Evolutionary conservation across 2,329 filamentous ascomycete genomes (phyloP).

Genomic region (Escovopsis sp.): DNA sequence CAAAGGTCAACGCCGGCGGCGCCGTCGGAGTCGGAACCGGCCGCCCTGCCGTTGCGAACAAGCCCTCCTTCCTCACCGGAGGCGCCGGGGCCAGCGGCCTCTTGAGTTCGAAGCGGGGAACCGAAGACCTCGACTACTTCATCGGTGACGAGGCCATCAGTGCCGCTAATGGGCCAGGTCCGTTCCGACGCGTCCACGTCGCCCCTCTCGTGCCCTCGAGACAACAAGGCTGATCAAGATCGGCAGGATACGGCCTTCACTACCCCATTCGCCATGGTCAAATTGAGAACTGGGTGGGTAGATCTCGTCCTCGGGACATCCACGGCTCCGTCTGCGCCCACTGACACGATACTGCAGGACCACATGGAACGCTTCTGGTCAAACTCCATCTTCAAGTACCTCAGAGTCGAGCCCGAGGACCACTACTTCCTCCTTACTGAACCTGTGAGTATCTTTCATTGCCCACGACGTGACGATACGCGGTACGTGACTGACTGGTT

Average conservation of each 20-base stretch:
- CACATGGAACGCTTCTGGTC: conserved; percentile 99
- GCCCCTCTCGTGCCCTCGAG: background rate
- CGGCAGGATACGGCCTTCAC: conserved; percentile 75
- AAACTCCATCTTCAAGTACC: conserved; percentile 99
- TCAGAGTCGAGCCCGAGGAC: conserved; percentile 94
- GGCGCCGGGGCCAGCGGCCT: conserved; percentile 72
- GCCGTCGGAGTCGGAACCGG: conserved; percentile 68
- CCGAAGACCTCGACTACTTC: conserved; percentile 96
- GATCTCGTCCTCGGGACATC: background rate
- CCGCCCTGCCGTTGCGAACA: conserved; percentile 79
- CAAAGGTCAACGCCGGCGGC: conserved; percentile 59
- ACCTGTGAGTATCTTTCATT: conserved; percentile 46
- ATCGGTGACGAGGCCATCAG: conserved; percentile 92
- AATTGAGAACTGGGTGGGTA: conserved; percentile 89
- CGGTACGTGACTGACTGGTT: no score
- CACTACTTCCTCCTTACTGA: conserved; percentile 97
- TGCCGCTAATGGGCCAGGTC: conserved; percentile 69
- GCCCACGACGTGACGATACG: conserved; percentile 1
- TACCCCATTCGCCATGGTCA: conserved; percentile 97
- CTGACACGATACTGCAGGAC: conserved; percentile 43
- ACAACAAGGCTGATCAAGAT: background rate
- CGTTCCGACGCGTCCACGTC: conserved; percentile 9
- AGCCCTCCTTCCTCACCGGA: conserved; percentile 87
- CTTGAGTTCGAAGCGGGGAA: conserved; percentile 81
- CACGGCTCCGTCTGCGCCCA: conserved; percentile 1